Evolutionary conservation across 805 yeast species (phyloP), one percentile per base, ranked within the genome.

Genomic region (Ogataea thermomethanolica): DNA sequence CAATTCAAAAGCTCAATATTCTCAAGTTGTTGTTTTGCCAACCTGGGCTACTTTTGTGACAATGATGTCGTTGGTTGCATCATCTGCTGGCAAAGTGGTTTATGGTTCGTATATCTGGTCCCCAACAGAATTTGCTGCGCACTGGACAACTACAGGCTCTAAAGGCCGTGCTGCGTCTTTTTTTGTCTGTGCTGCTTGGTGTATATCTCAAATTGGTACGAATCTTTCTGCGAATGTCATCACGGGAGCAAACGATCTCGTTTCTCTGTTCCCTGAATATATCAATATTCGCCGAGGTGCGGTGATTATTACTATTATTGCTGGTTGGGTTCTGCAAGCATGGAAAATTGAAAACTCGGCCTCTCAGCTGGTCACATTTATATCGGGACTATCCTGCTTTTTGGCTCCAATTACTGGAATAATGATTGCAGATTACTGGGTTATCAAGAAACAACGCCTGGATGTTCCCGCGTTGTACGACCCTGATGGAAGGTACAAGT

Each of bases 201-300:
- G 48, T 39, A 33, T 51, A 37, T 53, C 54, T 15, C 71, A 66
- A 51, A 57, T 68, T 41, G 72, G 69, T 43, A 68, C 70, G 15
- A 67, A 68, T 45, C 54, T 68, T 29, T 66, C 79, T 7, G 83
- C 84, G 25, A 79, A 79, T 54, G 75, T 81, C n/a, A 68, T 79
- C 33, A 69, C 80, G 2, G 75, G 76, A 43, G 79, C 79, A 35
- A 77, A 78, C 13, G 85, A 79, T 53, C 64, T 76, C 46, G 65
- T 79, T 7, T 70, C 79, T 1, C 58, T 78, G 53, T 67, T 76
- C 42, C 85, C 85, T 7, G 70, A 72, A 36, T 79, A 68, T 62
- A 58, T 79, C 50, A 79, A 73, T 59, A 76, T 78, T 39, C 67
- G 78, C 55, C 70, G 86, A 52, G 85, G 84, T 25, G 61, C 64